phyloP scores from a whole-genome alignment of 768 basidiomycete species.

The Lyophyllum semitale region DNA sequence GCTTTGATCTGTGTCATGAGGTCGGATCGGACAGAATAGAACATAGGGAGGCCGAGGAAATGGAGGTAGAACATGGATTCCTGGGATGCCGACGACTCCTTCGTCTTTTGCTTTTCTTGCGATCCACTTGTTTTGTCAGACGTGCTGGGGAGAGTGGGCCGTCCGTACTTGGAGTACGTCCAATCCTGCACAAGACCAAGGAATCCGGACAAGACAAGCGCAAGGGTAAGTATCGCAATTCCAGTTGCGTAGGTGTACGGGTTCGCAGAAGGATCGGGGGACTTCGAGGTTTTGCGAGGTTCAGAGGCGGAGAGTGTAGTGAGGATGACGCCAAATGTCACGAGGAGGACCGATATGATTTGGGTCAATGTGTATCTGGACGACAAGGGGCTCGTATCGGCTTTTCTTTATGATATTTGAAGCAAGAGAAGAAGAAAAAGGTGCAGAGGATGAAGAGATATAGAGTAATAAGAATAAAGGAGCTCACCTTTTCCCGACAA shows the following conservation, averaged over 20 bases:
- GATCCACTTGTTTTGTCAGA: not conserved
- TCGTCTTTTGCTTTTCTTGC: not conserved
- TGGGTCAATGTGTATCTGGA: constrained; percentile 66
- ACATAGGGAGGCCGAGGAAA: constrained; percentile 78
- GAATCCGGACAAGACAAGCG: constrained; percentile 78
- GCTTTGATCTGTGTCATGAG: constrained; percentile 47
- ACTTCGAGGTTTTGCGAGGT: constrained; percentile 21
- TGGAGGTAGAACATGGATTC: constrained; percentile 94
- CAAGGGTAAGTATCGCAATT: constrained; percentile 70
- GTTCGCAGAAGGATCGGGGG: constrained; percentile 19
- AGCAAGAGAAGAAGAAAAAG: not conserved
- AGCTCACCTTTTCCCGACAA: constrained; percentile 63
- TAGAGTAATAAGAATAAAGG: not conserved
- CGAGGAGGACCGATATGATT: constrained; percentile 73
- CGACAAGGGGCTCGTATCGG: constrained; percentile 13
- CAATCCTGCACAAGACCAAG: constrained; percentile 86
- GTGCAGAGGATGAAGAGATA: not conserved
- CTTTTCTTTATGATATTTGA: constrained; percentile 10
- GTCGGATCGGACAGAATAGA: constrained; percentile 58
- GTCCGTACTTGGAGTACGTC: constrained; percentile 57
- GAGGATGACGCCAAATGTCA: constrained; percentile 76
- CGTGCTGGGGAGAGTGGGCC: constrained; percentile 20
- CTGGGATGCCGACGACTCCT: constrained; percentile 56
- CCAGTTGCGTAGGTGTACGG: constrained; percentile 62
- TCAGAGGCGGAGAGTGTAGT: constrained; percentile 79